Percentiles rank a stretch among this genome's conserved stretches.
Evolutionary conservation across 768 basidiomycete genomes (phyloP).

Genomic region (Galerina marginata): DNA sequence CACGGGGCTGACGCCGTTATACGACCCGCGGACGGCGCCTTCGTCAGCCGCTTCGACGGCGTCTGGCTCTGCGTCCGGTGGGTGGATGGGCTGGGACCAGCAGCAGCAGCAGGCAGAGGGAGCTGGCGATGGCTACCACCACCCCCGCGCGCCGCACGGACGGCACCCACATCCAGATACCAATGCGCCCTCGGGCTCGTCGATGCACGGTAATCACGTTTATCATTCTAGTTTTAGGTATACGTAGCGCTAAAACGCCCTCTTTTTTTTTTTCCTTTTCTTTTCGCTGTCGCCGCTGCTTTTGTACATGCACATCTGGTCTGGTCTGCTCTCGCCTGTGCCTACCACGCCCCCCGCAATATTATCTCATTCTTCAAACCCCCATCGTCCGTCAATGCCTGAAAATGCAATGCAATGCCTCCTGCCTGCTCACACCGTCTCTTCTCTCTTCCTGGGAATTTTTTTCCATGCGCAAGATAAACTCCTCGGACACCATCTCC

Average conservation of each 20-base stretch:
- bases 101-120: constrained; percentile 11
- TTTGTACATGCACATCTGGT: neutral
- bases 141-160: neutral
- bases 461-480: neutral
- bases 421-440: too few relatives aligned
- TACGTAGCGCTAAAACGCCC: constrained; percentile 36
- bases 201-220: constrained; percentile 37
- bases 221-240: constrained; percentile 35
- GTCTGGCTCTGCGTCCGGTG: constrained; percentile 7
- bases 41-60: constrained; percentile 3
- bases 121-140: constrained; percentile 12
- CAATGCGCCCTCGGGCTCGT: neutral
- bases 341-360: neutral
- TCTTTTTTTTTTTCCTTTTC: constrained; percentile 23
- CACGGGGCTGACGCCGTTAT: constrained; percentile 23
- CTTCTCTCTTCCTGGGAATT: neutral
- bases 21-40: constrained; percentile 19
- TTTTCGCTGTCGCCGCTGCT: neutral
- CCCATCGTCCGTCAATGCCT: too few relatives aligned
- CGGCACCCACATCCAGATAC: constrained; percentile 11
- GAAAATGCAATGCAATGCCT: too few relatives aligned
- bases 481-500: neutral
- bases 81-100: constrained; percentile 20
- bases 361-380: constrained; percentile 1
- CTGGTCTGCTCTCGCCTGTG: constrained; percentile 4